Conservation (phyloP, 179 eudicot genomes). For the Silene noctiflora region DNA sequence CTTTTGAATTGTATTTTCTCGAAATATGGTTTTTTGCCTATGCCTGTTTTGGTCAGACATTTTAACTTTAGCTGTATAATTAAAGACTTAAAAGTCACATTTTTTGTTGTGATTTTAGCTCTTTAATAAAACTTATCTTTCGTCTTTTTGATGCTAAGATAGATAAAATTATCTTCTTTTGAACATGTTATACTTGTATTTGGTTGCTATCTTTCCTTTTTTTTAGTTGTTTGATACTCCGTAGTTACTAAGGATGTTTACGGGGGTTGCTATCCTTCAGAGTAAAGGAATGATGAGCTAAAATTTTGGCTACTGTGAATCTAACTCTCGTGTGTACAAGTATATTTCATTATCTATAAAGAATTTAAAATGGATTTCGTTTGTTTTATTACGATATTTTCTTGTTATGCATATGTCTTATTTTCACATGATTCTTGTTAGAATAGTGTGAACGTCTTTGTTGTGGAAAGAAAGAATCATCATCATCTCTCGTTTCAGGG, state of each 20-base stretch:
- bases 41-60: neutral
- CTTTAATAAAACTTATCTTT: neutral
- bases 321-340: neutral
- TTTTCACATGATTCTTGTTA: too few relatives aligned
- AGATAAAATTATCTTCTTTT: neutral
- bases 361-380: neutral
- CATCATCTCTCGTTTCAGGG: conserved; percentile 56
- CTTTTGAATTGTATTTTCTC: neutral
- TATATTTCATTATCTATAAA: neutral
- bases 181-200: neutral
- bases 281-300: neutral
- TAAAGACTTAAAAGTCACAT: neutral
- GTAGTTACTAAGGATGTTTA: neutral
- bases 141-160: too few relatives aligned
- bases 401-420: too few relatives aligned
- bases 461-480: too few relatives aligned
- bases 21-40: neutral
- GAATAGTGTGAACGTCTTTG: neutral
- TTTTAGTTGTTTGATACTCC: neutral
- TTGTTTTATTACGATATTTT: neutral
- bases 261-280: neutral
- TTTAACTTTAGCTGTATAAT: neutral
- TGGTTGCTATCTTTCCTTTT: too few relatives aligned
- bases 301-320: neutral
- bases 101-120: neutral